Evolutionary conservation across 352 stramenopile species (phyloP), one percentile per base, ranked within the genome.

Genomic region (Globisporangium parvum): DNA sequence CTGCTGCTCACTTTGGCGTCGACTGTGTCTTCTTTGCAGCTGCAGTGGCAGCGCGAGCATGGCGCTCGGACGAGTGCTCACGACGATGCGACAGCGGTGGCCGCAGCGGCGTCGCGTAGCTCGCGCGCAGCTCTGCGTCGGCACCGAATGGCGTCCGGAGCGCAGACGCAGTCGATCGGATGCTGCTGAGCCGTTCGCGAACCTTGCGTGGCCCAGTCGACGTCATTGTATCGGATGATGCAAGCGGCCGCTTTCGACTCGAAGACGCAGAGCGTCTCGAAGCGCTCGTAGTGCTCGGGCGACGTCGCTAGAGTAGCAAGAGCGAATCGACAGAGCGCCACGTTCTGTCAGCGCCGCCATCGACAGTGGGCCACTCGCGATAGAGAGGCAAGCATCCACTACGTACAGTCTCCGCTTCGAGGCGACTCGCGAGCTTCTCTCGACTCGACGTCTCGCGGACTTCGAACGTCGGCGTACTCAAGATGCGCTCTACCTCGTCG

Each of bases 51-150:
- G 26, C 1, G 6, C 6, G 26, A n/a, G n/a, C n/a, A 2, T 31
- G 26, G 26, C 26, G 26, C 26, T 31, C 26, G 3, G 26, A 31
- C 26, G 6, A 2, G 31, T 14, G 31, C 6, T 12, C 6, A 37
- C 31, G 31, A 10, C 12, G 31, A 37, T 8, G 14, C 26, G 8
- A 17, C 17, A 51, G 14, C 24, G 12, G 46, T 24, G 11, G 63
- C 3, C 62, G 62, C 45, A 77, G 42, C n/a, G 80, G 82, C 6
- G 82, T 89, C 21, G 81, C 75, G 65, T 94, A 94, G 51, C 81
- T 92, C 18, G 84, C 80, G 46, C 81, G 70, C 45, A 94, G 69
- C 49, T 92, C 79, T 3, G 69, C 61, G 51, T 88, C 80, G 3
- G 72, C 77, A 17, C 81, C 76, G 47, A 88, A 69, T 4, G 80